A percentile compares a stretch with the other conserved stretches of the same genome.
phyloP scores from a whole-genome alignment of 768 basidiomycete species.

The Clitopilus passeckerianus region DNA sequence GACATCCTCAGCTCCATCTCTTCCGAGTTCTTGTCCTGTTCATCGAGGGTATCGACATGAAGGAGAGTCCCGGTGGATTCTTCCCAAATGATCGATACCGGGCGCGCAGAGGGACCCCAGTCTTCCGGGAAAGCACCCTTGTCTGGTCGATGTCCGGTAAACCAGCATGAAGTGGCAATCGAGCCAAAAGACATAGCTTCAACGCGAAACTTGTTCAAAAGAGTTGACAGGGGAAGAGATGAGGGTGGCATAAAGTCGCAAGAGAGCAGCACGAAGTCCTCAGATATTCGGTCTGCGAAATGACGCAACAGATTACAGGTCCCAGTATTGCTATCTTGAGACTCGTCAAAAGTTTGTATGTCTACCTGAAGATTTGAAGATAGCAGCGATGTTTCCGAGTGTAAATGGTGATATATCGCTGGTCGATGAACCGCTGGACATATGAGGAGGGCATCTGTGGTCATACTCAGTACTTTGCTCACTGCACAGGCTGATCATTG shows the following conservation, averaged over 20 bases:
- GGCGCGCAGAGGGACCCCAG: slow-evolving; percentile 48
- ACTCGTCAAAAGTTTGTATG: slow-evolving; percentile 76
- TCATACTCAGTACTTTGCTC: neutral
- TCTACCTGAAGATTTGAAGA: slow-evolving; percentile 69
- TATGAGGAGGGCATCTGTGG: slow-evolving; percentile 77
- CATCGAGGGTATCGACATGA: slow-evolving; percentile 68
- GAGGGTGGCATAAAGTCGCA: slow-evolving; percentile 88
- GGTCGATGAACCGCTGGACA: slow-evolving; percentile 75
- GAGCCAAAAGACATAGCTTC: slow-evolving; percentile 60
- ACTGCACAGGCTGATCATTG: no score
- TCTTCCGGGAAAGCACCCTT: slow-evolving; percentile 58
- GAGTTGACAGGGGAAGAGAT: slow-evolving; percentile 56
- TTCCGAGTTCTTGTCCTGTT: slow-evolving; percentile 60
- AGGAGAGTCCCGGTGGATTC: slow-evolving; percentile 59
- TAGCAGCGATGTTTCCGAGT: slow-evolving; percentile 56
- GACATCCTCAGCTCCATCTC: slow-evolving; percentile 75
- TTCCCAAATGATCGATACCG: slow-evolving; percentile 65
- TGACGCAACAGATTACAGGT: slow-evolving; percentile 75
- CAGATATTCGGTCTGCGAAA: slow-evolving; percentile 69
- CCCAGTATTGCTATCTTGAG: slow-evolving; percentile 57
- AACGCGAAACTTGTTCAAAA: slow-evolving; percentile 81
- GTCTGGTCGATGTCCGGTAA: slow-evolving; percentile 42
- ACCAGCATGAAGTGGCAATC: slow-evolving; percentile 68
- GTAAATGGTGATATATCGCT: slow-evolving; percentile 78
- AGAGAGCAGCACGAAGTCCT: slow-evolving; percentile 86